phyloP scores from a whole-genome alignment of 805 yeast species.

The Saccharomycopsis fermentans region DNA sequence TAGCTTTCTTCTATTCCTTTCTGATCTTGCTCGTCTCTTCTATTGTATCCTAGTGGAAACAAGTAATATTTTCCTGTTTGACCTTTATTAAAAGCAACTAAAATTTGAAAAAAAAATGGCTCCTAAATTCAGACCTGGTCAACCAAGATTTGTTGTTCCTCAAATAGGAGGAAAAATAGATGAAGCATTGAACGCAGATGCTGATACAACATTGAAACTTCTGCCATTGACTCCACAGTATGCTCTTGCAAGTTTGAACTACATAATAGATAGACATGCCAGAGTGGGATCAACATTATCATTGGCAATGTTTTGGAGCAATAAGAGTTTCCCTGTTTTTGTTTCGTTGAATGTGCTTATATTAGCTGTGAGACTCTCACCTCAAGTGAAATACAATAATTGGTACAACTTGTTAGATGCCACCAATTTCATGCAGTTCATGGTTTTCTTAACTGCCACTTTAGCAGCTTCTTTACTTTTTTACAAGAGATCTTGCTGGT shows the following conservation, averaged over 20 bases:
- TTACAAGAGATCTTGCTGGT: conserved; percentile 33
- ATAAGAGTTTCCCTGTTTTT: conserved; percentile 27
- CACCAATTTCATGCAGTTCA: conserved; percentile 24
- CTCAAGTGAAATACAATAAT: conserved; percentile 4
- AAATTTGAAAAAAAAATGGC: neutral
- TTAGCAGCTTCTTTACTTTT: conserved; percentile 31
- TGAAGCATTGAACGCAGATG: conserved; percentile 43
- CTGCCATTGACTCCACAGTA: conserved; percentile 44
- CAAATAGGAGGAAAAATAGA: conserved; percentile 46
- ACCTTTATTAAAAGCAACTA: no score
- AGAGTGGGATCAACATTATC: conserved; percentile 39
- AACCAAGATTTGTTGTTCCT: neutral
- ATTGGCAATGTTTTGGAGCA: conserved; percentile 37
- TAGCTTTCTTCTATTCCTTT: neutral
- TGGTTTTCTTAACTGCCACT: conserved; percentile 32
- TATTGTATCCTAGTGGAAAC: neutral
- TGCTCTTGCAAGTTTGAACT: conserved; percentile 48
- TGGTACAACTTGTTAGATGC: conserved; percentile 20
- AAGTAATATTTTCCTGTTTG: no score
- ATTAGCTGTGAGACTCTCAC: neutral
- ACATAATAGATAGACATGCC: conserved; percentile 52
- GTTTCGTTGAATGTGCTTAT: conserved; percentile 10
- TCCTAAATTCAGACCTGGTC: neutral
- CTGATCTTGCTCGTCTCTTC: neutral
- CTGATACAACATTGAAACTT: conserved; percentile 43